phyloP scores from a whole-genome alignment of 148 eudicot species.

The Talinum fruticosum region DNA sequence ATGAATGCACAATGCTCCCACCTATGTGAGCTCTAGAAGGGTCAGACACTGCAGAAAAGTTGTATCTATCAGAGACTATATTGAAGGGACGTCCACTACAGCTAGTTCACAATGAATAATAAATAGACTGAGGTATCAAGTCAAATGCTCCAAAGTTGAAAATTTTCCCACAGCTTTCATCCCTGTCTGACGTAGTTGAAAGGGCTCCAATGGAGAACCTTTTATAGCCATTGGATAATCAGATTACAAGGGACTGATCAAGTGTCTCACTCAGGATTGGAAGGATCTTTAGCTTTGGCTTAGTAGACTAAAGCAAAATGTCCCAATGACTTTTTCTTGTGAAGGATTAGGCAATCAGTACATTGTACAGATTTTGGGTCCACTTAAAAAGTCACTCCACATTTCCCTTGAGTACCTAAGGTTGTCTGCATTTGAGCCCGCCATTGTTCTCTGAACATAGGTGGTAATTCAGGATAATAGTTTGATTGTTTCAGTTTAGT shows the following conservation, averaged over 20 bases:
- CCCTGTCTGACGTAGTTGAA: neutral
- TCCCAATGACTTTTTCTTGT: neutral
- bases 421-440: neutral
- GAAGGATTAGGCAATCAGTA: neutral
- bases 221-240: neutral
- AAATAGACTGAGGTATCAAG: no score
- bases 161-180: neutral
- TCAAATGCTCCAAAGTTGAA: neutral
- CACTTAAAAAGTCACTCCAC: neutral
- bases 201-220: neutral
- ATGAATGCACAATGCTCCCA: neutral
- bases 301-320: neutral
- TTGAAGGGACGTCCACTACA: no score
- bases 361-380: neutral
- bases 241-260: neutral
- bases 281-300: neutral
- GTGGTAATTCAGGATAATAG: no score
- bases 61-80: no score
- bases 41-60: no score
- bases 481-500: neutral
- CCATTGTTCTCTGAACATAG: neutral
- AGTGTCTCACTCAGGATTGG: neutral
- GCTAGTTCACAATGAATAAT: no score
- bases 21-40: neutral
- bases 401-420: neutral